Evolutionary conservation across 2,329 filamentous ascomycete species (phyloP), one percentile per base, ranked within the genome.

Genomic region (Colletotrichum siamense): DNA sequence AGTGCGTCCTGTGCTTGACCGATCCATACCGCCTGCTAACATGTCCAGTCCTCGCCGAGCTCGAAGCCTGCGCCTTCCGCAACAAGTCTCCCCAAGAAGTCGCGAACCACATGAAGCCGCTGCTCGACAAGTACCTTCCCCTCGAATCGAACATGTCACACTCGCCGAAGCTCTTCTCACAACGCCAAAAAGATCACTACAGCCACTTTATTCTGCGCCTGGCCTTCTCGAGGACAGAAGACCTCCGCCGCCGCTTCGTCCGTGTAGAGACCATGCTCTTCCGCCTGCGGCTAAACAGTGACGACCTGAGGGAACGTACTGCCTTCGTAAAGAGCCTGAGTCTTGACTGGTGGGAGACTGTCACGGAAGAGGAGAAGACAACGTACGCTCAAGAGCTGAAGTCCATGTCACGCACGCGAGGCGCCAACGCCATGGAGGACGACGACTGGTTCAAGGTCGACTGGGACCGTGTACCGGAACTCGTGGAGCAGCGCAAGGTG

Each of bases 371-470:
- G 3, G 97, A 99, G 85, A 95, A 91, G 79, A 82, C 86, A n/a
- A 89, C 90, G 76, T 86, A 95, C 70, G 88, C 89, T 2, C 87
- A 91, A 1, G 90, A 94, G 75, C 85, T 98, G 68, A 86, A 89
- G 1, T 91, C 91, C 4, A 87, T 88, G 70, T 81, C 81, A 7
- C 85, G 84, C 69, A 85, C 86, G 79, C 80, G 82, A 57, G 81
- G 80, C 64, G 87, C 86, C 79, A 87, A 84, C 75, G 82, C 82
- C 28, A 85, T 88, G 8, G 95, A 98, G 18, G 95, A 98, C 57
- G 95, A 97, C 81, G 92, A 88, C 30, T 99, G 95, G 94, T 98
- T 98, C 89, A 99, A 98, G 86, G 95, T 99, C 2, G 95, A 98
- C 81, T 99, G 96, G 96, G 94, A 96, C 83, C 92, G 93, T 39